phyloP scores from a whole-genome alignment of 352 stramenopile genomes.

The Phytophthora colocasiae region DNA sequence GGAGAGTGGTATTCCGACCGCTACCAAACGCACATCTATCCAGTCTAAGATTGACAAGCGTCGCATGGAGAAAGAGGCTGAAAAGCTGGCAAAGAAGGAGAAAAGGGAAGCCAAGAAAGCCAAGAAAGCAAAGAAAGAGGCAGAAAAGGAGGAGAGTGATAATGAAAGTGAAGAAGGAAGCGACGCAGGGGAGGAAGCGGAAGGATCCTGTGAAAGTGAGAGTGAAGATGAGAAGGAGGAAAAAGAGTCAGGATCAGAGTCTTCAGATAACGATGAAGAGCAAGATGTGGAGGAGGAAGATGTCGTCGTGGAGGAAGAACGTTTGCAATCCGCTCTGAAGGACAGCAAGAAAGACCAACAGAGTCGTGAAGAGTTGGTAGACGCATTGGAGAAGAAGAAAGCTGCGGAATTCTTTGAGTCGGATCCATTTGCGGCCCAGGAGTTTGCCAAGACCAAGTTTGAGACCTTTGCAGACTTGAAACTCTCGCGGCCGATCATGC shows the following conservation, averaged over 20 bases:
- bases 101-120: constrained; percentile 58
- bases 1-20: constrained; percentile 60
- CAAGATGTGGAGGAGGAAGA: constrained; percentile 64
- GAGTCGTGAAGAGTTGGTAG: constrained; percentile 66
- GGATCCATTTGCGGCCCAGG: constrained; percentile 78
- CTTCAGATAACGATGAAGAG: constrained; percentile 46
- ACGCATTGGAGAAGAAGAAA: constrained; percentile 84
- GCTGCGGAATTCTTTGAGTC: constrained; percentile 84
- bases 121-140: constrained; percentile 46
- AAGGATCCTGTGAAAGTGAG: constrained; percentile 27
- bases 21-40: constrained; percentile 83
- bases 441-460: constrained; percentile 86
- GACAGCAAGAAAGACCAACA: constrained; percentile 60
- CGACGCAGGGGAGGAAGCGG: constrained; percentile 37
- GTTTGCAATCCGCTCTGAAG: constrained; percentile 71
- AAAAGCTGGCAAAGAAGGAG: constrained; percentile 61
- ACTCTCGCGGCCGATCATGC: constrained; percentile 96
- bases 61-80: constrained; percentile 73
- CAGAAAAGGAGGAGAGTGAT: constrained; percentile 24
- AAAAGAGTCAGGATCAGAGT: constrained; percentile 26
- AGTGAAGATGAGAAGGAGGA: constrained; percentile 38
- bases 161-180: constrained; percentile 12
- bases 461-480: constrained; percentile 97
- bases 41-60: constrained; percentile 89
- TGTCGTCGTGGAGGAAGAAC: constrained; percentile 80